Conservation (phyloP, 108 stramenopile species). For the Chaetoceros tenuissimus region DNA sequence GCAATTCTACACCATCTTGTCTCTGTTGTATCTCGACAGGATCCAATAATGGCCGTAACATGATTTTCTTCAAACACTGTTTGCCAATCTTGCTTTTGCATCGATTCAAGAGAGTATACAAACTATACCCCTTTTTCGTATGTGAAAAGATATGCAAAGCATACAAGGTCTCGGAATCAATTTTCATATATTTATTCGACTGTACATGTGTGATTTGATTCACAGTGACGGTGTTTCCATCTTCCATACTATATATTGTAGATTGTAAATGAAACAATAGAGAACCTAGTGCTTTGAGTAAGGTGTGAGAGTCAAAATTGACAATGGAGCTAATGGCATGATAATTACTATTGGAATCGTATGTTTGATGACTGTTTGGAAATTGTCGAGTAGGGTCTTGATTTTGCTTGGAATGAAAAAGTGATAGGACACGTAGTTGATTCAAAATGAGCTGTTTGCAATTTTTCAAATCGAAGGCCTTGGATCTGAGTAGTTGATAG, state of each 20-base stretch:
- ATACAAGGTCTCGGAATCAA: slow-evolving; percentile 46
- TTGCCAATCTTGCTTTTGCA: slow-evolving; percentile 75
- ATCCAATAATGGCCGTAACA: slow-evolving; percentile 74
- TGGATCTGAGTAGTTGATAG: slow-evolving; percentile 68
- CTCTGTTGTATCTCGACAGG: slow-evolving; percentile 37
- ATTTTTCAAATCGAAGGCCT: slow-evolving; percentile 51
- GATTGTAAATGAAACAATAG: slow-evolving; percentile 58
- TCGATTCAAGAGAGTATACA: slow-evolving; percentile 85
- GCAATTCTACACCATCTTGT: slow-evolving; percentile 81
- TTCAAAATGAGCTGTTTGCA: slow-evolving; percentile 61
- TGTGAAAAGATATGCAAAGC: slow-evolving; percentile 74
- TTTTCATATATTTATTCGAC: slow-evolving; percentile 43
- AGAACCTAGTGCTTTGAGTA: slow-evolving; percentile 67
- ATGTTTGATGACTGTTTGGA: slow-evolving; percentile 7
- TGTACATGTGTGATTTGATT: slow-evolving; percentile 42
- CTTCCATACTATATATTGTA: slow-evolving; percentile 64
- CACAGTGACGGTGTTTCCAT: slow-evolving; percentile 52
- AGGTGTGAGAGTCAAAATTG: slow-evolving; percentile 69
- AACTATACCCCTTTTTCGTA: slow-evolving; percentile 89
- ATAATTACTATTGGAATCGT: slow-evolving; percentile 10
- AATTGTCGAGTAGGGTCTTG: slow-evolving; percentile 1
- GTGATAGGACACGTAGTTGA: slow-evolving; percentile 56
- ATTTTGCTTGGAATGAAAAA: slow-evolving; percentile 22
- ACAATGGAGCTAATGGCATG: slow-evolving; percentile 68
- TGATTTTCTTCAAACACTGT: slow-evolving; percentile 80